A percentile compares a stretch with the other conserved stretches of the same genome.
Conservation (phyloP, 768 basidiomycete species). For the Nidularia pulvinata region DNA sequence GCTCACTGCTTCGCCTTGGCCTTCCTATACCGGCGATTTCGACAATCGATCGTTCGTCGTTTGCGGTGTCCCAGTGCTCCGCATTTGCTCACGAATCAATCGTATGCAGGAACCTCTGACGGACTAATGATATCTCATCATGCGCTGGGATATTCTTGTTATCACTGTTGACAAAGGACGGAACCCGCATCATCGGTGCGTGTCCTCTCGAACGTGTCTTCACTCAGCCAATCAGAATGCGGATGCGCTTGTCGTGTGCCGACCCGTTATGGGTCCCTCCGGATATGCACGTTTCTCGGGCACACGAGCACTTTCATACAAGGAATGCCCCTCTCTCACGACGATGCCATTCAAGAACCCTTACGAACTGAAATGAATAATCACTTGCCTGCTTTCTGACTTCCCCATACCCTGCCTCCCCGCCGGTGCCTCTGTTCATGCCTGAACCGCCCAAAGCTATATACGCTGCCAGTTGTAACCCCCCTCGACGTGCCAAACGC, state of each 20-base stretch:
- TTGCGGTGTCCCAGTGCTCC: too few relatives aligned
- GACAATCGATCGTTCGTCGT: too few relatives aligned
- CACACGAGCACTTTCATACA: slow-evolving; percentile 20
- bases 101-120: too few relatives aligned
- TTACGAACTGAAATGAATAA: background rate
- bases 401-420: background rate
- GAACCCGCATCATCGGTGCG: background rate
- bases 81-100: too few relatives aligned
- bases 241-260: slow-evolving; percentile 25
- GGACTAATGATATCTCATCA: too few relatives aligned
- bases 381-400: background rate
- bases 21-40: too few relatives aligned
- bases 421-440: background rate
- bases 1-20: too few relatives aligned
- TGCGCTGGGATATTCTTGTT: background rate
- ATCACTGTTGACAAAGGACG: background rate
- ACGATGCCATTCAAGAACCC: background rate
- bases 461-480: slow-evolving; percentile 34
- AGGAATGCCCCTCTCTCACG: background rate
- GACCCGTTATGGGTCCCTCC: background rate
- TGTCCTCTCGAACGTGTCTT: slow-evolving; percentile 24
- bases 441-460: slow-evolving; percentile 4
- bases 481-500: slow-evolving; percentile 35
- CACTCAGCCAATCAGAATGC: slow-evolving; percentile 20
- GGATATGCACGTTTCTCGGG: slow-evolving; percentile 24